Evolutionary conservation across 2,329 filamentous ascomycete species (phyloP), one percentile per base, ranked within the genome.

Genomic region (Zarea fungicola): DNA sequence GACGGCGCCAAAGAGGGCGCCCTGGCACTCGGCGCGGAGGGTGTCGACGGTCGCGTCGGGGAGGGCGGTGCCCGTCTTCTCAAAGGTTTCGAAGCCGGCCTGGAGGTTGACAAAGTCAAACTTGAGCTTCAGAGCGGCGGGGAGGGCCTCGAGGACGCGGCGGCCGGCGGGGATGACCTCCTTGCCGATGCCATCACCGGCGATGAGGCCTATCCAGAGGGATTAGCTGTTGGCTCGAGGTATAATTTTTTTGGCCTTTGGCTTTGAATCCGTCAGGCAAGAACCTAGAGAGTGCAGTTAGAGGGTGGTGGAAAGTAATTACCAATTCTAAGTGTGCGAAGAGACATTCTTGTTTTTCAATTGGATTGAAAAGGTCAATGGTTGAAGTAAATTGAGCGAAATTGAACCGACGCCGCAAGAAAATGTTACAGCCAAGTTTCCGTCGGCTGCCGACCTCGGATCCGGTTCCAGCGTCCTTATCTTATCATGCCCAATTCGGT

Each of bases 81-180:
- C 84, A 72, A 99, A 99, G 26, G 88, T 89, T 65, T 91, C 89
- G 71, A 89, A 99, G 54, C 93, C 93, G 52, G 93, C 93, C 54
- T 93, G 81, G 59, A 97, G 87, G 73, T 96, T 83, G 59, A 93
- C 81, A 71, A 97, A 99, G 67, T 86, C 87, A 78, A 97, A 97
- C 64, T 89, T 91, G 60, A 99, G 81, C 62, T 87, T 86, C 41
- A 96, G 75, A n/a, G 88, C 93, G n/a, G 85, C 71, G 28, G 92
- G 91, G 2, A 99, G 85, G 43, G 93, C 87, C 75, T 99, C 92
- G 63, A 99, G 87, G 59, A 97, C 77, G 56, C 87, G 85, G 61
- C 89, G 88, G 44, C 92, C 93, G 48, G 93, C 87, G 57, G 93
- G 93, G 70, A 99, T 97, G 68, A 99, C 93, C 74, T 99, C 93